Percentiles rank a stretch among this genome's conserved stretches.
phyloP scores from a whole-genome alignment of 768 basidiomycete genomes.

The Kwoniella sp. region DNA sequence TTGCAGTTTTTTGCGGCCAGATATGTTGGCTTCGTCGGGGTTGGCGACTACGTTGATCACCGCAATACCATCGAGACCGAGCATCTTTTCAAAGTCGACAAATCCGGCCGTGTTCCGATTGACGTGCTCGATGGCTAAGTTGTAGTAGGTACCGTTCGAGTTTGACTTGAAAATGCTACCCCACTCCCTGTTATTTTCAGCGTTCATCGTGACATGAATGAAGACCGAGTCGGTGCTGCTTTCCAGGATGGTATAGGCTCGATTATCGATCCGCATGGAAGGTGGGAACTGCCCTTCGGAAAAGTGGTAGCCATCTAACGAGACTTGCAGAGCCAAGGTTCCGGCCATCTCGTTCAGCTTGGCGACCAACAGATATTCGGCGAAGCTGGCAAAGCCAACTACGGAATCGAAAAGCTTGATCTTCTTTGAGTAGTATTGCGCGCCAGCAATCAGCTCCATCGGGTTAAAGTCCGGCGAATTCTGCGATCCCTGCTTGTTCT shows the following conservation, averaged over 20 bases:
- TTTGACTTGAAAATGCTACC: constrained; percentile 76
- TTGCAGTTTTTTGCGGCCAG: constrained; percentile 70
- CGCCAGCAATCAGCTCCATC: constrained; percentile 72
- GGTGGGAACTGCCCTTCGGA: constrained; percentile 86
- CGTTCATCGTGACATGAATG: constrained; percentile 90
- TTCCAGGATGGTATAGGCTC: constrained; percentile 91
- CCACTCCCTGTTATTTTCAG: constrained; percentile 68
- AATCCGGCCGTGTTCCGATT: constrained; percentile 84
- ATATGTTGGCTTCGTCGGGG: constrained; percentile 65
- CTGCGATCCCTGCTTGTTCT: constrained; percentile 76
- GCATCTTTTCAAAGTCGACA: constrained; percentile 97
- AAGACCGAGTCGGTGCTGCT: constrained; percentile 90
- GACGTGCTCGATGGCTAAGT: constrained; percentile 75
- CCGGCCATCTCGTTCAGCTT: constrained; percentile 58
- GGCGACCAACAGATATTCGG: constrained; percentile 91
- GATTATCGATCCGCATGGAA: constrained; percentile 79
- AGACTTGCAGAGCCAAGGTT: constrained; percentile 77
- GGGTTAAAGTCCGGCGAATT: constrained; percentile 60
- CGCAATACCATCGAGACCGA: constrained; percentile 91
- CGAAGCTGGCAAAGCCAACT: constrained; percentile 86
- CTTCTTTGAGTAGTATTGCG: constrained; percentile 66
- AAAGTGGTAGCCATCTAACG: constrained; percentile 80
- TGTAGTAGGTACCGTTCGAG: constrained; percentile 96
- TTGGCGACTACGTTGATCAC: constrained; percentile 86
- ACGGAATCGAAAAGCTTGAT: constrained; percentile 77